Base-by-base conservation (phyloP, 352 stramenopile species). In the Phytophthora macrochlamydospora region DNA sequence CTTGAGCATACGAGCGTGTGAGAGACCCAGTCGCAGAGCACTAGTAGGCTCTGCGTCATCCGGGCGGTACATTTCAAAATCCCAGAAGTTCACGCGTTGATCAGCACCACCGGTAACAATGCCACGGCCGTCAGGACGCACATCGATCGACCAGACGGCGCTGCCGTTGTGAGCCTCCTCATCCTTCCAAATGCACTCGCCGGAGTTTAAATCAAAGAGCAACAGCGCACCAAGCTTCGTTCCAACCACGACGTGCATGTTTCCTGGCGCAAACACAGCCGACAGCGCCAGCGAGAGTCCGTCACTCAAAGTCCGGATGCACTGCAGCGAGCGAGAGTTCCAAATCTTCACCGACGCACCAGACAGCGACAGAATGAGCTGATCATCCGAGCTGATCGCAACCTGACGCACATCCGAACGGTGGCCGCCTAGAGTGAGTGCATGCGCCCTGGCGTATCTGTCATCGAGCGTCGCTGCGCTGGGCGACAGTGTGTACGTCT, bases 21-120 rank as follows among this genome's bases (percentile, higher is more conserved):
- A 91, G 32, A 99, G 70, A 37, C 94, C 91, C 42, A 98, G 89
- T 65, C 94, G 88, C n/a, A 94, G 71, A n/a, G 64, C 69, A 4
- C 79, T 83, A 40, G 58, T 75, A 2, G 56, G 51, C 31, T 77
- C 69, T 8, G 69, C 65, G 49, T 79, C 75, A 13, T 78, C 73
- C 9, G 76, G 61, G n/a, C 75, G 81, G 54, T 87, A 67, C 67
- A 97, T 92, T 75, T 99, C 96, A 65, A 99, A 94, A 65, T 99
- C 91, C 97, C 97, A 99, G 71, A 99, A 99, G 80, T 99, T 99
- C 8, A 99, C 97, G 55, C 91, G 85, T 67, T 99, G 97, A 68
- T 99, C 98, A 7, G 97, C 97, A 45, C 94, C 97, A 51, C 97
- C 98, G 24, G 97, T 99, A 37, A 98, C 92, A 48, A 99, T 88